These are phyloP conservation scores for Penicillium chermesinum DNA, from an alignment of 495 filamentous ascomycete species.

Conservation along the genomic window DNA sequence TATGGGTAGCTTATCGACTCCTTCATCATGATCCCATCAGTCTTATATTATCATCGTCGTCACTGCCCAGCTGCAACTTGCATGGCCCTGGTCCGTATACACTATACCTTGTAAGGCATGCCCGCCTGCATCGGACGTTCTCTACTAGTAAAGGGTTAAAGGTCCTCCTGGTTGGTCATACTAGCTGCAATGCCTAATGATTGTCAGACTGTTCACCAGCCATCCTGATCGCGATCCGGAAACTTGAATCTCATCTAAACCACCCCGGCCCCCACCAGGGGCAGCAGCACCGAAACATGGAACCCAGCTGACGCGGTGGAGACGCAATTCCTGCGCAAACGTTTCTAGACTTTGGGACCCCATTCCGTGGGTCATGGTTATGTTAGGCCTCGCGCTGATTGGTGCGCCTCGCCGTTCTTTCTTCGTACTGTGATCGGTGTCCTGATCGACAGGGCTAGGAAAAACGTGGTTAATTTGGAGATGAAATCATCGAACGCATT, in stretches of 20 bases:
- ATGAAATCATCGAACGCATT: too few species aligned
- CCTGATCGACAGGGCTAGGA: background rate
- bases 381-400: background rate
- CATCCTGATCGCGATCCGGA: background rate
- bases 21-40: background rate
- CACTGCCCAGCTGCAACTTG: background rate
- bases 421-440: background rate
- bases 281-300: conserved; percentile 13
- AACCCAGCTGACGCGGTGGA: conserved; percentile 25
- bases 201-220: background rate
- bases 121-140: background rate
- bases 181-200: too few species aligned
- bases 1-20: too few species aligned
- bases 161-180: too few species aligned
- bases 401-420: background rate
- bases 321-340: conserved; percentile 17
- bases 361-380: conserved; percentile 27
- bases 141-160: too few species aligned
- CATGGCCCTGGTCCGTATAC: background rate
- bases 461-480: background rate
- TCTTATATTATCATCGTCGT: background rate
- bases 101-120: too few species aligned
- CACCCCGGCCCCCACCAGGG: conserved; percentile 3
- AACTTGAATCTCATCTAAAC: conserved; percentile 2
- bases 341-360: conserved; percentile 25